These are phyloP conservation scores for Deakozyma indianensis DNA, from an alignment of 805 yeast species.

Conservation along the genomic window DNA sequence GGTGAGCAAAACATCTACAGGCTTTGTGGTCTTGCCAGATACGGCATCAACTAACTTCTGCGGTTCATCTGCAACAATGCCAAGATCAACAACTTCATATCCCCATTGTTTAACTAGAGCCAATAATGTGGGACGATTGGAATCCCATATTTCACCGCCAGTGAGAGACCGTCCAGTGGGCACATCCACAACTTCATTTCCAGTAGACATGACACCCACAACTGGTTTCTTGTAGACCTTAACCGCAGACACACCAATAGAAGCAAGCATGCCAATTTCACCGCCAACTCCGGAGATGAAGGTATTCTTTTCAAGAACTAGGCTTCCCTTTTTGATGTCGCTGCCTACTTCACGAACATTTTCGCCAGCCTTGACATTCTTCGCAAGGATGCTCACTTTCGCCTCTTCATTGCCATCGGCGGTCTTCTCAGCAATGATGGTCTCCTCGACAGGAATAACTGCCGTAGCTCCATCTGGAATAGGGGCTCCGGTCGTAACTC, in stretches of 20 bases:
- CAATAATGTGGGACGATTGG: constrained; percentile 34
- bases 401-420: constrained; percentile 30
- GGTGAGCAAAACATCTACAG: constrained; percentile 32
- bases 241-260: constrained; percentile 28
- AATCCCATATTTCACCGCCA: constrained; percentile 36
- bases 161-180: constrained; percentile 7
- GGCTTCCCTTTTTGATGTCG: constrained; percentile 27
- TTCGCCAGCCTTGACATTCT: constrained; percentile 26
- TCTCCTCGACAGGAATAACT: constrained; percentile 41
- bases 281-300: constrained; percentile 30
- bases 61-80: constrained; percentile 33
- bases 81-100: constrained; percentile 30
- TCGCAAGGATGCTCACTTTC: constrained; percentile 26
- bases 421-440: constrained; percentile 23
- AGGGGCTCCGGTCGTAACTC: constrained; percentile 46
- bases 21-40: constrained; percentile 13
- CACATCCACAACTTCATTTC: constrained; percentile 33
- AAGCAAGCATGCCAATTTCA: constrained; percentile 34
- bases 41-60: constrained; percentile 17
- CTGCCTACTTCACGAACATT: constrained; percentile 36
- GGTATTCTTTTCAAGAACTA: constrained; percentile 25
- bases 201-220: constrained; percentile 37
- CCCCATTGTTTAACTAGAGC: constrained; percentile 24
- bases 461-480: constrained; percentile 40
- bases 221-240: constrained; percentile 28